Evolutionary conservation across 2,329 filamentous ascomycete species (phyloP).

Genomic region (Aspergillus texensis): DNA sequence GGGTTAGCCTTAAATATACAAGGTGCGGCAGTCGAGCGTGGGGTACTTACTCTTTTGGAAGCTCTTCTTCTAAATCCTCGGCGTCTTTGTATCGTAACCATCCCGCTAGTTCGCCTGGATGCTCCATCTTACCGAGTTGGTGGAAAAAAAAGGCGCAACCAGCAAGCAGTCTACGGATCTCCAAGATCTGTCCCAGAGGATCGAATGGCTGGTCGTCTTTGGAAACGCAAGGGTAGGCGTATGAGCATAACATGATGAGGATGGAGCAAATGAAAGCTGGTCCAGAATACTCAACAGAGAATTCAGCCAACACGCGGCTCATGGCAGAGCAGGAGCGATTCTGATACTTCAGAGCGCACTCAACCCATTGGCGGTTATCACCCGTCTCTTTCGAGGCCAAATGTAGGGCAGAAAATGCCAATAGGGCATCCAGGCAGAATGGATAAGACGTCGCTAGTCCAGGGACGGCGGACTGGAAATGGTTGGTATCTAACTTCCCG

Average conservation of each 20-base stretch:
- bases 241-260: constrained; percentile 43
- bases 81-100: constrained; percentile 28
- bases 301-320: constrained; percentile 36
- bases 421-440: constrained; percentile 48
- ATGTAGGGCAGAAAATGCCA: constrained; percentile 50
- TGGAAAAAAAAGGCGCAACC: constrained; percentile 34
- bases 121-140: constrained; percentile 25
- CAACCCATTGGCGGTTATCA: constrained; percentile 35
- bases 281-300: constrained; percentile 46
- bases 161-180: constrained; percentile 33
- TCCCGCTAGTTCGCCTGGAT: constrained; percentile 27
- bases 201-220: constrained; percentile 26
- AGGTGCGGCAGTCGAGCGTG: background rate
- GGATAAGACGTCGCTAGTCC: constrained; percentile 45
- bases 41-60: constrained; percentile 10
- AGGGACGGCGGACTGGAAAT: constrained; percentile 39
- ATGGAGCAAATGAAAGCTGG: constrained; percentile 46
- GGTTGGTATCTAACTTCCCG: constrained; percentile 33
- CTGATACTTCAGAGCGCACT: constrained; percentile 41
- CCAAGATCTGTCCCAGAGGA: constrained; percentile 30
- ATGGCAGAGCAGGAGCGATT: constrained; percentile 38
- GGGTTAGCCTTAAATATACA: background rate
- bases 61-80: constrained; percentile 13
- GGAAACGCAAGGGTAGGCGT: constrained; percentile 33
- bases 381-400: constrained; percentile 41